These are phyloP conservation scores for Dendrobium officinale DNA, from an alignment of 106 monocot genomes.

Conservation along the genomic window DNA sequence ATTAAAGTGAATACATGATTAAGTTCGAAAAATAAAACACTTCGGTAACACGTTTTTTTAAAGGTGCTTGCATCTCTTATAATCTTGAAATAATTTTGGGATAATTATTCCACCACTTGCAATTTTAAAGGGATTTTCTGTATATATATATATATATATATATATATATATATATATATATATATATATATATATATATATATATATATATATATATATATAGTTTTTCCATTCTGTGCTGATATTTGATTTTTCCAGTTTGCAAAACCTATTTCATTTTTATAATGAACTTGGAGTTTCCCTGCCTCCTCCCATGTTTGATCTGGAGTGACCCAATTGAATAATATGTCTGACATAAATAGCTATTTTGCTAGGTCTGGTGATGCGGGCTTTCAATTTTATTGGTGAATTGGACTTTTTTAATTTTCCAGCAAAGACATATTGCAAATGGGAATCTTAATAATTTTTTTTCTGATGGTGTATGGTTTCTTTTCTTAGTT, in stretches of 20 bases:
- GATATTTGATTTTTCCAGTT: too few species aligned
- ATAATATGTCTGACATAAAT: background rate
- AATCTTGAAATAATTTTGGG: background rate
- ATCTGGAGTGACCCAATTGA: background rate
- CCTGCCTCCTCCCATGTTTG: background rate
- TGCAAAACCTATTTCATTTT: too few species aligned
- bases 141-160: too few species aligned
- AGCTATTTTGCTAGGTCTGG: background rate
- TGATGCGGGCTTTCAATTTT: background rate
- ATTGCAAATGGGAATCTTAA: background rate
- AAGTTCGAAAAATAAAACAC: background rate
- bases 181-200: too few species aligned
- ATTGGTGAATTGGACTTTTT: background rate
- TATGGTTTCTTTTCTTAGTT: conserved; percentile 3
- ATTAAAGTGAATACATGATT: background rate
- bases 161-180: too few species aligned
- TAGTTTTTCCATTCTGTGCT: too few species aligned
- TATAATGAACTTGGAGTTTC: too few species aligned
- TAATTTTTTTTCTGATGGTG: background rate
- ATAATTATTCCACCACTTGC: background rate
- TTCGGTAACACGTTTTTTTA: background rate
- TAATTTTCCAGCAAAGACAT: background rate
- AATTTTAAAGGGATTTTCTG: too few species aligned
- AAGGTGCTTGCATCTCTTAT: background rate
- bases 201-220: too few species aligned